Evolutionary conservation across 805 yeast species (phyloP).

Genomic region (Lipomyces chichibuensis): DNA sequence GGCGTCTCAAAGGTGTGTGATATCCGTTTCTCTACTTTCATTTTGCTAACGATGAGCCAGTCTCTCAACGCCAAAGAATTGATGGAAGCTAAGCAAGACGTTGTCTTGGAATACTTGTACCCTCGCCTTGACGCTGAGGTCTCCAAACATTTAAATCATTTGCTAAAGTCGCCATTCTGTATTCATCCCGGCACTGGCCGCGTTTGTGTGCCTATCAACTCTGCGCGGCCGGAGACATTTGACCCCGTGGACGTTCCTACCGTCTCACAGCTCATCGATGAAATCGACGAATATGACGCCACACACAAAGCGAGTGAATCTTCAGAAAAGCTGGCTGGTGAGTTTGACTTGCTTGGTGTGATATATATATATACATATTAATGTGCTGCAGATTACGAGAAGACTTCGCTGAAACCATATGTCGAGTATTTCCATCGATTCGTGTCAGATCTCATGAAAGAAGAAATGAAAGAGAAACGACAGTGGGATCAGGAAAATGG

Average conservation of each 20-base stretch:
- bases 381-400: conserved; percentile 53
- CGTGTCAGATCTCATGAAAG: conserved; percentile 60
- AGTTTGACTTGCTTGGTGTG: background rate
- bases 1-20: conserved; percentile 37
- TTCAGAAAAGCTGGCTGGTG: conserved; percentile 17
- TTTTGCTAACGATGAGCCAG: conserved; percentile 14
- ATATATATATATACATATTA: background rate
- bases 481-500: conserved; percentile 28
- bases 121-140: conserved; percentile 95
- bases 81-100: conserved; percentile 77
- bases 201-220: conserved; percentile 79
- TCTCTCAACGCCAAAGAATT: conserved; percentile 52
- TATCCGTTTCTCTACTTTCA: conserved; percentile 22
- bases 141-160: conserved; percentile 83
- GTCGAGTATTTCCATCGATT: conserved; percentile 66
- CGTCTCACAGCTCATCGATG: conserved; percentile 62
- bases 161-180: conserved; percentile 94
- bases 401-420: conserved; percentile 71
- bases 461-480: conserved; percentile 54
- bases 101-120: conserved; percentile 76
- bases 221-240: conserved; percentile 53
- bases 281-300: conserved; percentile 52
- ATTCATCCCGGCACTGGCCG: conserved; percentile 91
- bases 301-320: conserved; percentile 7
- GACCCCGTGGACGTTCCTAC: conserved; percentile 83